These are phyloP conservation scores for Haplosporangium sp. DNA, from an alignment of 371 early-diverging fungal genomes.

Conservation along the genomic window DNA sequence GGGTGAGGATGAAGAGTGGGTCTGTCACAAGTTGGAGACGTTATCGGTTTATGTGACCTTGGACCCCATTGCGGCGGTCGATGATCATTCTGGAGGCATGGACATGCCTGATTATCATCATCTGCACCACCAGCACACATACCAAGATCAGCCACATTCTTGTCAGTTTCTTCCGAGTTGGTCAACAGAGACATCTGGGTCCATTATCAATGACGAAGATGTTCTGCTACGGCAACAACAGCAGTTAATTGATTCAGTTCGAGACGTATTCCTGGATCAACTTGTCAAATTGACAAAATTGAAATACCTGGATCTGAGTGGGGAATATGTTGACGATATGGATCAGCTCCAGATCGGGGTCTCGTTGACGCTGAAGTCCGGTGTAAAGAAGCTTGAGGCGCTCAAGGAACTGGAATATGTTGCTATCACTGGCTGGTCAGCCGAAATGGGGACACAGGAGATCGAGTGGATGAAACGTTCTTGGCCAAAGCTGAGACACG, in stretches of 20 bases:
- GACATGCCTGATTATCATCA: not conserved
- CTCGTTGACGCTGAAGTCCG: constrained; percentile 20
- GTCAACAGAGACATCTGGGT: not conserved
- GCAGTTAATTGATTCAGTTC: not conserved
- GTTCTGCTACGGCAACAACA: not conserved
- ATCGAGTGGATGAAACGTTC: constrained; percentile 30
- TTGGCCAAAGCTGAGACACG: constrained; percentile 19
- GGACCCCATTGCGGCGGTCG: constrained; percentile 5
- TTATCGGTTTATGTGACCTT: constrained; percentile 20
- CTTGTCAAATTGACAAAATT: constrained; percentile 18
- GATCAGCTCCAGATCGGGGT: constrained; percentile 29
- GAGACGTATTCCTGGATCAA: constrained; percentile 19
- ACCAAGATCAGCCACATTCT: no score
- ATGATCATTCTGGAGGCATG: not conserved
- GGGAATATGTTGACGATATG: constrained; percentile 26
- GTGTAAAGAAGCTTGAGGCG: constrained; percentile 11
- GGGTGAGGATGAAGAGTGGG: constrained; percentile 6
- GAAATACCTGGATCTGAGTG: constrained; percentile 31
- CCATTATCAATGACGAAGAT: not conserved
- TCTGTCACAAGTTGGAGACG: constrained; percentile 16
- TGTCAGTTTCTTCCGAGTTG: no score
- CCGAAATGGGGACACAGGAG: constrained; percentile 26
- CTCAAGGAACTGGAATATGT: constrained; percentile 25
- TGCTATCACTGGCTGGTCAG: constrained; percentile 29
- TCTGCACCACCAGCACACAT: not conserved